Evolutionary conservation across 176 grass and related monocot species (phyloP), one percentile per base, ranked within the genome.

Genomic region (Pontederia crassipes): DNA sequence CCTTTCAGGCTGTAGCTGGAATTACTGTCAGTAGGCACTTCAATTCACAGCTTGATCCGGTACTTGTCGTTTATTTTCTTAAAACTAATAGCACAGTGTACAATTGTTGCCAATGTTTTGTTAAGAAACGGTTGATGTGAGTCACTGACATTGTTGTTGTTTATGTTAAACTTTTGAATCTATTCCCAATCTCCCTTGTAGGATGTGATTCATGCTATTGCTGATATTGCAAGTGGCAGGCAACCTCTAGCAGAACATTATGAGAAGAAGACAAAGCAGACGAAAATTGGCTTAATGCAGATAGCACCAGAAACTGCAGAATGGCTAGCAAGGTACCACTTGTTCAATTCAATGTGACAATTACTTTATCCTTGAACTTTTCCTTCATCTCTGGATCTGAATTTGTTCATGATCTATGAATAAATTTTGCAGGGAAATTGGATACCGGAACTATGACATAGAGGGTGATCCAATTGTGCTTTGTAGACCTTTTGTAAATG

Each of bases 401-500:
- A 5, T 59, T 57, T 78, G 72, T 46, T 48, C 68, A 17, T 51
- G 16, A 51, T 71, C 14, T 58, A 59, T 10, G 54, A 15, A 49
- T 59, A 45, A 9, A 28, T 72, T 71, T 69, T 52, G 62, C 60
- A 97, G 93, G 76, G 93, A 98, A 77, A 57, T 98, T 74, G 93
- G 87, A 45, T 98, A 98, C 79, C 80, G 57, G 66, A 80, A 69
- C 66, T 98, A 92, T 67, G 84, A 81, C 49, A 86, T 97, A 70
- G 79, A 88, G 75, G 79, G 80, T 51, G 74, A 91, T 75, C 61
- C 66, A 56, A 68, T 75, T 54, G 59, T 98, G 52, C 76, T 98
- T 28, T 92, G 77, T 72, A 92, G 75, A 78, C 93, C 93, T 58
- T 91, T 88, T 76, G 81, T 98, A 55, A 98, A 98, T 72, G 64